Evolutionary conservation across 106 monocot species (phyloP).

Genomic region (Ottelia alismoides): DNA sequence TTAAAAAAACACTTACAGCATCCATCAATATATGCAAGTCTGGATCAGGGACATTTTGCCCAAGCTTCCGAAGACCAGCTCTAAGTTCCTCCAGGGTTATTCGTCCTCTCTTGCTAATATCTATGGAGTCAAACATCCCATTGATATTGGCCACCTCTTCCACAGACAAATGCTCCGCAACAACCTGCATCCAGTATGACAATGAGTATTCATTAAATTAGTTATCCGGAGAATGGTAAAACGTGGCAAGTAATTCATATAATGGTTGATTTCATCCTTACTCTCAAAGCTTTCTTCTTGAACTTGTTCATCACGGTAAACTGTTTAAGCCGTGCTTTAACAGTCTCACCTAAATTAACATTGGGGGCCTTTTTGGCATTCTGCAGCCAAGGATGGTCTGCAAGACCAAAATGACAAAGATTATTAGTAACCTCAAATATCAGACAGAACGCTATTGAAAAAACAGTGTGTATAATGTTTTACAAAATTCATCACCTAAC

Average conservation of each 20-base stretch:
- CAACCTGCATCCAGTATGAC: constrained; percentile 42
- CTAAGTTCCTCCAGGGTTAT: constrained; percentile 67
- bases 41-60: constrained; percentile 43
- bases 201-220: too few relatives aligned
- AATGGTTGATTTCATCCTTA: constrained; percentile 18
- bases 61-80: constrained; percentile 50
- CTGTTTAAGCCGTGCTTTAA: constrained; percentile 58
- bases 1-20: constrained; percentile 37
- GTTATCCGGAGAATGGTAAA: too few relatives aligned
- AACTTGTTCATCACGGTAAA: constrained; percentile 69
- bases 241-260: too few relatives aligned
- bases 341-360: constrained; percentile 57
- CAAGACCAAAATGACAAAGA: background rate
- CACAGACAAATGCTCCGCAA: constrained; percentile 54
- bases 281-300: constrained; percentile 73
- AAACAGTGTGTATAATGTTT: too few relatives aligned
- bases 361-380: constrained; percentile 40
- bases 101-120: constrained; percentile 44
- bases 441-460: too few relatives aligned
- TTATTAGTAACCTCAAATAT: too few relatives aligned
- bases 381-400: constrained; percentile 66
- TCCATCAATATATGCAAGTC: constrained; percentile 84
- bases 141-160: constrained; percentile 59
- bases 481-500: too few relatives aligned
- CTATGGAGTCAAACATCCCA: constrained; percentile 61